Percentiles rank a stretch among this genome's conserved stretches.
phyloP scores from a whole-genome alignment of 495 filamentous ascomycete genomes.

The Neurospora tetrasperma region DNA sequence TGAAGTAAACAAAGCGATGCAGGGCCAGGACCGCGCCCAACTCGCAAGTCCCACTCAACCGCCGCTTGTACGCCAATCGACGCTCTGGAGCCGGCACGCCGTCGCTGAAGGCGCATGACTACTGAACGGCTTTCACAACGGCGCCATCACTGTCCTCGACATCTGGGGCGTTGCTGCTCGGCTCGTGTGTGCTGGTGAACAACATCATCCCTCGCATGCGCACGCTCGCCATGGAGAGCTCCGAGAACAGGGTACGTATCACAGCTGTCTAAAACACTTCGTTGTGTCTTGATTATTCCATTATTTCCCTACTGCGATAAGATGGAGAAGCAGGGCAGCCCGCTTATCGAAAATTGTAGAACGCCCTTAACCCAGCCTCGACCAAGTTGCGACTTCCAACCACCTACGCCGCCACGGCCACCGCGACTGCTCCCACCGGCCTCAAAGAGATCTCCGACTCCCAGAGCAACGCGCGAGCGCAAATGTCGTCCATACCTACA shows the following conservation, averaged over 20 bases:
- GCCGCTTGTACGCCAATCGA: conserved; percentile 21
- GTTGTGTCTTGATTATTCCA: background rate
- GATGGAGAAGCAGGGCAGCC: background rate
- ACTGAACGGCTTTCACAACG: conserved; percentile 15
- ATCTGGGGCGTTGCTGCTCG: conserved; percentile 25
- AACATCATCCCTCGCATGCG: conserved; percentile 20
- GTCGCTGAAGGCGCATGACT: conserved; percentile 13
- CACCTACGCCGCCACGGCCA: conserved; percentile 1
- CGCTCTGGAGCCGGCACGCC: background rate
- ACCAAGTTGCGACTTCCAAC: background rate
- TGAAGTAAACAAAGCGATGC: conserved; percentile 15
- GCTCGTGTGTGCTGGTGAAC: conserved; percentile 21
- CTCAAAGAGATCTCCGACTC: conserved; percentile 45
- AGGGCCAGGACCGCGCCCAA: background rate
- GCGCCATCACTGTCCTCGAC: conserved; percentile 15
- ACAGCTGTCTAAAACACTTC: background rate
- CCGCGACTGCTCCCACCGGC: conserved; percentile 4
- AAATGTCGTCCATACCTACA: conserved; percentile 39
- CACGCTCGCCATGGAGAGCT: conserved; percentile 29
- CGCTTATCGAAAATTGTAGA: background rate
- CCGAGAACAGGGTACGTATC: conserved; percentile 31
- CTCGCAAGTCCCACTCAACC: conserved; percentile 2
- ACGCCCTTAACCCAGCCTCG: background rate
- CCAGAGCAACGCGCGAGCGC: conserved; percentile 56
- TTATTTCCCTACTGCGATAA: background rate